Conservation (phyloP, 192 early-diverging fungal genomes). For the Entomortierella parvispora region DNA sequence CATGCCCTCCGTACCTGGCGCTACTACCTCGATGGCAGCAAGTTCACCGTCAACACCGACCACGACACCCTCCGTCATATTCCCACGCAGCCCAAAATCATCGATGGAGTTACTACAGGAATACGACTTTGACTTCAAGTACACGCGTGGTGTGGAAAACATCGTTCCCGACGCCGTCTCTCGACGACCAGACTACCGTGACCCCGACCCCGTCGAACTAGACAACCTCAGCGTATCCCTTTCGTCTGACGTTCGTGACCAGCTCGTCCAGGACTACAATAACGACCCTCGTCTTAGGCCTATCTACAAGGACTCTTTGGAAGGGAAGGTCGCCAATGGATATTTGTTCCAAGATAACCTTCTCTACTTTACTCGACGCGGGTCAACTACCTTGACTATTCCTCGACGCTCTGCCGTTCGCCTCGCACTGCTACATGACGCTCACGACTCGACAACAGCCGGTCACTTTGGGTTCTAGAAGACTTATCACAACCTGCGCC, state of each 20-base stretch:
- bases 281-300: too few relatives aligned
- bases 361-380: too few relatives aligned
- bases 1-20: slow-evolving; percentile 49
- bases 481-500: background rate
- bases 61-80: slow-evolving; percentile 54
- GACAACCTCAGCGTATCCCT: background rate
- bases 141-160: slow-evolving; percentile 35
- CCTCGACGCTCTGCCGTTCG: too few relatives aligned
- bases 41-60: slow-evolving; percentile 49
- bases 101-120: slow-evolving; percentile 30
- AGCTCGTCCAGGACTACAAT: too few relatives aligned
- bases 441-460: slow-evolving; percentile 19
- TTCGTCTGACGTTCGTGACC: too few relatives aligned
- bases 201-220: background rate
- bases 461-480: slow-evolving; percentile 36
- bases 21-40: slow-evolving; percentile 30
- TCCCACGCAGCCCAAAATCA: slow-evolving; percentile 43
- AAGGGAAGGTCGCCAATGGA: too few relatives aligned
- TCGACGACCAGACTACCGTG: slow-evolving; percentile 16
- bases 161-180: slow-evolving; percentile 48
- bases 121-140: slow-evolving; percentile 31
- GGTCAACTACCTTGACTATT: too few relatives aligned
- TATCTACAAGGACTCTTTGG: too few relatives aligned
- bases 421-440: background rate
- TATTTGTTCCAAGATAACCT: too few relatives aligned